A percentile compares a stretch with the other conserved stretches of the same genome.
Evolutionary conservation across 2,329 filamentous ascomycete genomes (phyloP).

Genomic region (Alternaria metachromatica): DNA sequence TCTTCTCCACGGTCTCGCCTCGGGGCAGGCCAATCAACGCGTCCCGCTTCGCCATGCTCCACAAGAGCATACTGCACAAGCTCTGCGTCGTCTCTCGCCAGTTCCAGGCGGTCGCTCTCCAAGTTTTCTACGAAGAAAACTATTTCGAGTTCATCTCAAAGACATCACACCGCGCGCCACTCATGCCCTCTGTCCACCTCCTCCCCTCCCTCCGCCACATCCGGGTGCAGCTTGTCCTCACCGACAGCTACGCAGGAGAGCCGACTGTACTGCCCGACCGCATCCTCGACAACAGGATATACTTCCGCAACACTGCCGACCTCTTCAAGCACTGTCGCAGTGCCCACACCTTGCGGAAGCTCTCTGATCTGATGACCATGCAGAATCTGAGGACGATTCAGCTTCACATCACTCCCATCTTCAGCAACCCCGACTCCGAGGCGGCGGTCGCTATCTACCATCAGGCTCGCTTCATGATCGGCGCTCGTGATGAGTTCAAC

Average conservation of each 20-base stretch:
- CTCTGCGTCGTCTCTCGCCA: constrained; percentile 2
- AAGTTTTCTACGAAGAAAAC: constrained; percentile 17
- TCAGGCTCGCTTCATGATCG: constrained; percentile 8
- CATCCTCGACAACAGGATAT: not conserved
- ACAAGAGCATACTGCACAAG: constrained; percentile 19
- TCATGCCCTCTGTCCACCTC: not conserved
- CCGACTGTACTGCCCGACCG: not conserved
- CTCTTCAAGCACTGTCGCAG: constrained; percentile 15
- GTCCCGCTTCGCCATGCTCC: not conserved
- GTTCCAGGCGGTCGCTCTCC: constrained; percentile 10
- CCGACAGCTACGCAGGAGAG: constrained; percentile 7
- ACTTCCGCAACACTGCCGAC: constrained; percentile 7
- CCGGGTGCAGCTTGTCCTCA: constrained; percentile 9
- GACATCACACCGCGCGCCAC: not conserved
- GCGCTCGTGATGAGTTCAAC: constrained; percentile 11
- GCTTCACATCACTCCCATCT: constrained; percentile 10
- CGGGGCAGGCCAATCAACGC: constrained; percentile 5
- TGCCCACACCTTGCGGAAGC: constrained; percentile 12
- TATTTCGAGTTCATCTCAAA: constrained; percentile 1
- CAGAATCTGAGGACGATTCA: constrained; percentile 10
- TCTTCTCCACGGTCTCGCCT: not conserved
- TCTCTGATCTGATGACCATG: constrained; percentile 6
- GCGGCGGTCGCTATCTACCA: constrained; percentile 4
- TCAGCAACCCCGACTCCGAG: not conserved
- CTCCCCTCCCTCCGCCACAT: constrained; percentile 6